Conservation (phyloP, 2,329 filamentous ascomycete genomes). For the Penicillium sp. region DNA sequence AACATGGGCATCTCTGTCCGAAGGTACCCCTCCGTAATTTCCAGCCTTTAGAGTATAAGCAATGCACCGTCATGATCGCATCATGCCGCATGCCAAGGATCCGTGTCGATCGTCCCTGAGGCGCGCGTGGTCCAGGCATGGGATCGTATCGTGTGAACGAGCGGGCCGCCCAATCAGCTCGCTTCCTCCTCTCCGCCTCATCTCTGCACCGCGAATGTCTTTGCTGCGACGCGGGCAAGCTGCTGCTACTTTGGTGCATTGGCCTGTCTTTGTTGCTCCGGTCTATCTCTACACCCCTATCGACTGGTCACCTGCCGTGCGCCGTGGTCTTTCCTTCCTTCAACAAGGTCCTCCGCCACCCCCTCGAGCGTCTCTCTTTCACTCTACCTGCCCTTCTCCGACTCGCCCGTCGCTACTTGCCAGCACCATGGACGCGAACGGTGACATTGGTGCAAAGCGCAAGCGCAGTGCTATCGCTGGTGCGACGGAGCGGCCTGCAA, state of each 20-base stretch:
- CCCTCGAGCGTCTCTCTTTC: constrained; percentile 9
- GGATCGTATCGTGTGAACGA: constrained; percentile 16
- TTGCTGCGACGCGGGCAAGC: constrained; percentile 19
- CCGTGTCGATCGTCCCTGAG: too few relatives aligned
- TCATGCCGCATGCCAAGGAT: background rate
- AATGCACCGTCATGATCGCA: background rate
- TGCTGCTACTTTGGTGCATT: constrained; percentile 16
- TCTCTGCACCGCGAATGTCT: constrained; percentile 35
- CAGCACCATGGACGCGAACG: constrained; percentile 51
- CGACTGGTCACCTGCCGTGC: constrained; percentile 8
- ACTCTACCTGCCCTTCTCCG: constrained; percentile 6
- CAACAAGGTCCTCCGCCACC: constrained; percentile 15
- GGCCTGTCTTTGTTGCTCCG: constrained; percentile 6
- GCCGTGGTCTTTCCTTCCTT: constrained; percentile 11
- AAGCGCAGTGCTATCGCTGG: constrained; percentile 54
- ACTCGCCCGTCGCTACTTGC: constrained; percentile 10
- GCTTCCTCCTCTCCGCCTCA: constrained; percentile 17
- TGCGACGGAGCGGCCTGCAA: constrained; percentile 52
- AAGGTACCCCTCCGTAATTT: too few relatives aligned
- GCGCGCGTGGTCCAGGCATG: constrained; percentile 18
- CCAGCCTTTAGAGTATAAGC: too few relatives aligned
- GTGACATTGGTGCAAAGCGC: constrained; percentile 52
- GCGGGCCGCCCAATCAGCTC: constrained; percentile 16
- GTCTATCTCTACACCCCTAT: constrained; percentile 5
- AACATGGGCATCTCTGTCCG: too few relatives aligned